Conservation (phyloP, 441 rosid species). For the Gossypium trilobum region DNA sequence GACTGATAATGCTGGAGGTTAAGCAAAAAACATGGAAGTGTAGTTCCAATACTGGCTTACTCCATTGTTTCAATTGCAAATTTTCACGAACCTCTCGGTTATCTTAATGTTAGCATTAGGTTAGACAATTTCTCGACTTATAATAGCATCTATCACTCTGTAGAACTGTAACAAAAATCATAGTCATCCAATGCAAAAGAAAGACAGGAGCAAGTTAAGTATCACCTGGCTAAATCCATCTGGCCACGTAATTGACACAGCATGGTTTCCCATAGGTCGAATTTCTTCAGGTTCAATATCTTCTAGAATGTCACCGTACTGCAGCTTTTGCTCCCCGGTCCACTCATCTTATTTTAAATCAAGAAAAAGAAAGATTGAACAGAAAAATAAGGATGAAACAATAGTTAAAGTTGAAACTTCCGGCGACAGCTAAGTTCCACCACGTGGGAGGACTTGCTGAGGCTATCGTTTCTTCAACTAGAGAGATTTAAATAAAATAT, state of each 20-base stretch:
- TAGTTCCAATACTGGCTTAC: background rate
- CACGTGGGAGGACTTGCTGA: background rate
- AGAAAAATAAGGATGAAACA: background rate
- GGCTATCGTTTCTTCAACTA: background rate
- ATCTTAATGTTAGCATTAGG: background rate
- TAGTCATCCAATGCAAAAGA: background rate
- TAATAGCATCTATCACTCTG: background rate
- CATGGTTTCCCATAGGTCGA: constrained; percentile 87
- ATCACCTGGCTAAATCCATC: constrained; percentile 88
- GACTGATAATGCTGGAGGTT: too few relatives aligned
- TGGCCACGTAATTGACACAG: constrained; percentile 89
- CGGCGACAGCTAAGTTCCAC: background rate
- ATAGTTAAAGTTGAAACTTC: background rate
- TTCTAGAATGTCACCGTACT: constrained; percentile 63
- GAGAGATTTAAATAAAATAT: background rate
- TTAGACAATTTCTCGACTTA: background rate
- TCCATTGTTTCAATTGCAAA: background rate
- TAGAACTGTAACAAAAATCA: background rate
- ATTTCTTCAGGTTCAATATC: constrained; percentile 87
- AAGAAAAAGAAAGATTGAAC: background rate
- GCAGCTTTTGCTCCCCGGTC: constrained; percentile 85
- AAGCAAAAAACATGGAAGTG: background rate
- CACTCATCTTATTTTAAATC: constrained; percentile 61
- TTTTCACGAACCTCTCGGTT: too few relatives aligned
- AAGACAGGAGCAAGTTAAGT: background rate